These are phyloP conservation scores for Calonectria henricotiae DNA, from an alignment of 2,329 filamentous ascomycete species.

Conservation along the genomic window DNA sequence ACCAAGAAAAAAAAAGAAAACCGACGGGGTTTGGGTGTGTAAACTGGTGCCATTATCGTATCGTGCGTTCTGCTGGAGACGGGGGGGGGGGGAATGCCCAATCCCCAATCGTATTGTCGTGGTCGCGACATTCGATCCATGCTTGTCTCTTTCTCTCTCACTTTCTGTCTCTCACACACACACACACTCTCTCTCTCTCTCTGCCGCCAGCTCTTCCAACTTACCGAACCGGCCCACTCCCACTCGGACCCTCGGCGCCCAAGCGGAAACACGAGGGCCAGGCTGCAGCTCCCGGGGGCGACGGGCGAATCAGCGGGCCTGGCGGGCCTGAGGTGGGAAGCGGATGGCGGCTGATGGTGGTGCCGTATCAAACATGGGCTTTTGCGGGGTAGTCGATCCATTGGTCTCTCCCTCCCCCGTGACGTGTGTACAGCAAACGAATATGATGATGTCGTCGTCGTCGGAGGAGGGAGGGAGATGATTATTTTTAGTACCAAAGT, in stretches of 20 bases:
- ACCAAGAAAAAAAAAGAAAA: too few relatives aligned
- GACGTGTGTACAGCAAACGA: too few relatives aligned
- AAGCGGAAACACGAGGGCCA: slow-evolving; percentile 10
- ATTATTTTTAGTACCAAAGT: slow-evolving; percentile 11
- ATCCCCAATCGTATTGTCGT: not conserved
- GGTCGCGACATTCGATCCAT: slow-evolving; percentile 4
- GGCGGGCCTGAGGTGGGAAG: slow-evolving; percentile 23
- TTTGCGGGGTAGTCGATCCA: slow-evolving; percentile 24
- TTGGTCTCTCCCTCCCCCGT: too few relatives aligned
- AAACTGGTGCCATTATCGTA: too few relatives aligned
- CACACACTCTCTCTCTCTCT: not conserved
- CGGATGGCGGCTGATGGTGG: slow-evolving; percentile 1
- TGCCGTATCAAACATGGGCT: slow-evolving; percentile 12
- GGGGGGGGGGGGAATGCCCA: too few relatives aligned
- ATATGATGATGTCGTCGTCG: too few relatives aligned
- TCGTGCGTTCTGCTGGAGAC: not conserved
- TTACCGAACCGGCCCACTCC: not conserved
- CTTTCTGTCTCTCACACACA: not conserved
- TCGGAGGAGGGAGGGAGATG: not conserved
- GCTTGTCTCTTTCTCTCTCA: not conserved
- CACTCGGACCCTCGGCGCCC: slow-evolving; percentile 23
- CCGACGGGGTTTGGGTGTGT: too few relatives aligned
- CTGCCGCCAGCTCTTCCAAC: not conserved
- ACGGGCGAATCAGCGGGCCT: not conserved
- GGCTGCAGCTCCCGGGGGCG: slow-evolving; percentile 18